These are phyloP conservation scores for Brettanomyces custersianus DNA, from an alignment of 805 yeast species.

Conservation along the genomic window DNA sequence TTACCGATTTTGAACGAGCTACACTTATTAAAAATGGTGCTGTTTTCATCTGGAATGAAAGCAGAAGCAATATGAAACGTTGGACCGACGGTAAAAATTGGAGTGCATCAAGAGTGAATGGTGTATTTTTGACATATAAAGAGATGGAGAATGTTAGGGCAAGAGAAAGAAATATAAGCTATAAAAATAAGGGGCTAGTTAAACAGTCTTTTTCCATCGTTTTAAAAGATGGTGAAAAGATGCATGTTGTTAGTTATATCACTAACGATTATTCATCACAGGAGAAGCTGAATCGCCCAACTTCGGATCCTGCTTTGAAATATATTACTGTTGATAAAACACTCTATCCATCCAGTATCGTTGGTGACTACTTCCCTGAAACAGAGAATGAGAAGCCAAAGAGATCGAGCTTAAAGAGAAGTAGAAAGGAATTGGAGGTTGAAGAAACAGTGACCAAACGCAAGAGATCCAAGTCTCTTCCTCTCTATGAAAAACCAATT, in stretches of 20 bases:
- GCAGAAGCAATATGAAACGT: constrained; percentile 59
- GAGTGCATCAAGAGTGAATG: constrained; percentile 64
- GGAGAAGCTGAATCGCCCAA: constrained; percentile 29
- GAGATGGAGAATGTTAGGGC: constrained; percentile 41
- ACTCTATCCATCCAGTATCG: constrained; percentile 14
- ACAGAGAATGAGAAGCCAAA: not conserved
- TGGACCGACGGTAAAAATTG: constrained; percentile 76
- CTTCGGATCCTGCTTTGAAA: constrained; percentile 32
- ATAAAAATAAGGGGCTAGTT: constrained; percentile 45
- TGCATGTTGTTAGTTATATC: constrained; percentile 55
- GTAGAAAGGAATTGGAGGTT: not conserved
- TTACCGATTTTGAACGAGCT: constrained; percentile 45
- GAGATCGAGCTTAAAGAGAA: not conserved
- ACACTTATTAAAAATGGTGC: constrained; percentile 46
- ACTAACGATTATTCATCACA: constrained; percentile 7
- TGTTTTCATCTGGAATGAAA: constrained; percentile 65
- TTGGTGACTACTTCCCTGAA: not conserved
- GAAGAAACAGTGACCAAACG: not conserved
- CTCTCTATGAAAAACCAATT: not conserved
- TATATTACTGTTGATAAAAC: constrained; percentile 11
- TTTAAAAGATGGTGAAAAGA: constrained; percentile 40
- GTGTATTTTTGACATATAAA: constrained; percentile 51
- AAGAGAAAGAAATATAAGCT: constrained; percentile 25
- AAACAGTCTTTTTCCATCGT: constrained; percentile 58
- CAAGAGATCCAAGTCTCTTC: not conserved